Evolutionary conservation across 768 basidiomycete genomes (phyloP), one percentile per base, ranked within the genome.

Genomic region (Mycena filopes): DNA sequence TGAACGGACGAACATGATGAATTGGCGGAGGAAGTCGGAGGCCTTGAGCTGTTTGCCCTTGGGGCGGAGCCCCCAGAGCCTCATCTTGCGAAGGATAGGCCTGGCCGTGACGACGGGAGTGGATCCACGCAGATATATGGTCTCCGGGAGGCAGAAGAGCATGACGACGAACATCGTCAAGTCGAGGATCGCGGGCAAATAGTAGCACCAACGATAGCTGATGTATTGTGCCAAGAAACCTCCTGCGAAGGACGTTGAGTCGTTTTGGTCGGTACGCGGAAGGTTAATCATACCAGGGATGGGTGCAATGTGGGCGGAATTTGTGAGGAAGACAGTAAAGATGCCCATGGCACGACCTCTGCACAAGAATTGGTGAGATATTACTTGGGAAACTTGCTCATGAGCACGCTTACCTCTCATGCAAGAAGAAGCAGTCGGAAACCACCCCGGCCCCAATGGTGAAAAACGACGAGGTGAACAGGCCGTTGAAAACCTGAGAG

Each of bases 331-430:
- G 33, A 82, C 70, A 7, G 81, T 81, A 60, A 80, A 82, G 10
- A 81, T 55, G 10, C 80, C 82, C 81, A 83, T 81, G 0, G 81
- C 80, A 57, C 77, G 81, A 38, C 82, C 82, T 70, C 82, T 73
- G 55, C 1, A 6, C 38, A 75, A n/a, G 16, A 13, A 56, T 79
- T 78, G 47, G 68, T 63, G 55, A 76, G 79, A 58, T 78, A 79
- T 12, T 80, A 42, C 66, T 80, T 78, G 13, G 3, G 21, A 81
- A 36, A 75, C 74, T 28, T 36, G 40, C n/a, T n/a, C n/a, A n/a
- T n/a, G 26, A 79, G 73, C 76, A 26, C 78, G 74, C 3, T 80
- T 80, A 63, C 82, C 81, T 63, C 79, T 73, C 21, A 74, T 61
- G 80, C 66, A 50, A 77, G 77, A 48, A 78, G 65, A 41, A 81